These are phyloP conservation scores for Aspergillus quadrilineatus DNA, from an alignment of 2,329 filamentous ascomycete genomes.

Conservation along the genomic window DNA sequence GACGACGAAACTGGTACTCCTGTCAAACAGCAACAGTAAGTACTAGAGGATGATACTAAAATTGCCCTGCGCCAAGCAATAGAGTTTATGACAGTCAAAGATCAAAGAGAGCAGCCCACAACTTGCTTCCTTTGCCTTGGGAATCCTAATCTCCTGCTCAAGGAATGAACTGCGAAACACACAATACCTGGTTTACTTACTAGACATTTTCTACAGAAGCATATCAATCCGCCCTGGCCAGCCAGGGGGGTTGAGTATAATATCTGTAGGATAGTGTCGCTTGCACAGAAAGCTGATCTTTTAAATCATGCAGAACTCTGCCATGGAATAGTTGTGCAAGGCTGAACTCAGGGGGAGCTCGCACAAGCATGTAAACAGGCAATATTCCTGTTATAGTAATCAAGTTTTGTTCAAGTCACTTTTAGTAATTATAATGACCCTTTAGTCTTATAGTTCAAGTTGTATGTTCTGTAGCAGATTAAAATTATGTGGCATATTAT, in stretches of 20 bases:
- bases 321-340: slow-evolving; percentile 19
- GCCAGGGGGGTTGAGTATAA: slow-evolving; percentile 18
- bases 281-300: slow-evolving; percentile 20
- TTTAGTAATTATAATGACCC: too few relatives aligned
- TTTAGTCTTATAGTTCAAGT: too few relatives aligned
- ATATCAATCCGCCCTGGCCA: slow-evolving; percentile 21
- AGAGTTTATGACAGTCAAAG: background rate
- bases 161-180: slow-evolving; percentile 8
- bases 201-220: slow-evolving; percentile 19
- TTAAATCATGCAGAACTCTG: slow-evolving; percentile 18
- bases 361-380: background rate
- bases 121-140: background rate
- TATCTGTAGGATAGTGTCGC: slow-evolving; percentile 16
- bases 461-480: too few relatives aligned
- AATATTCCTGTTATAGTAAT: too few relatives aligned
- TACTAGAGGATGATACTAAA: slow-evolving; percentile 9
- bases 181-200: slow-evolving; percentile 17
- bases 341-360: slow-evolving; percentile 5
- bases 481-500: too few relatives aligned
- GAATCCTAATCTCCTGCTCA: background rate
- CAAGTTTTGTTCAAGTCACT: too few relatives aligned
- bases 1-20: slow-evolving; percentile 43
- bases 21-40: slow-evolving; percentile 37
- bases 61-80: slow-evolving; percentile 12
- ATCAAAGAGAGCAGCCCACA: background rate